Evolutionary conservation across 495 filamentous ascomycete species (phyloP).

Genomic region (Podospora sp.): DNA sequence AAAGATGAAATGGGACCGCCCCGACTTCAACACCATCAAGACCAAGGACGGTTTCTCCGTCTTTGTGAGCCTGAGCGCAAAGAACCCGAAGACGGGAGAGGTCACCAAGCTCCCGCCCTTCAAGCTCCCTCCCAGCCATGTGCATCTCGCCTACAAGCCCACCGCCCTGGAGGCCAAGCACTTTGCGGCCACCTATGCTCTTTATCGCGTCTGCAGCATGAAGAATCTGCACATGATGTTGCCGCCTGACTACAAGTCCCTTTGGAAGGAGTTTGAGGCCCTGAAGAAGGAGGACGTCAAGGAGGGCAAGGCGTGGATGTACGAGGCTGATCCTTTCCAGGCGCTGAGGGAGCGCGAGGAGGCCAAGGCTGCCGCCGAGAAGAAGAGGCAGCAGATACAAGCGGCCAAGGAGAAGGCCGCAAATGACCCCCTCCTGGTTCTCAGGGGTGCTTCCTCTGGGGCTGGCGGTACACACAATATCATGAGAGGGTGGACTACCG

Average conservation of each 20-base stretch:
- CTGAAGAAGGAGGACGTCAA: constrained; percentile 76
- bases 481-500: constrained; percentile 77
- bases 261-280: constrained; percentile 87
- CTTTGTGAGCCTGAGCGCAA: constrained; percentile 73
- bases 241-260: constrained; percentile 80
- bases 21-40: constrained; percentile 73
- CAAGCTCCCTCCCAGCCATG: constrained; percentile 72
- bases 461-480: constrained; percentile 30
- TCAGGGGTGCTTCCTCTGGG: constrained; percentile 39
- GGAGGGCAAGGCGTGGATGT: constrained; percentile 84
- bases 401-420: constrained; percentile 64
- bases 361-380: constrained; percentile 68
- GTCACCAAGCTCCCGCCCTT: constrained; percentile 73
- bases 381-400: constrained; percentile 66
- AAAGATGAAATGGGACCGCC: constrained; percentile 92
- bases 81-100: constrained; percentile 83
- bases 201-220: constrained; percentile 92
- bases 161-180: constrained; percentile 88
- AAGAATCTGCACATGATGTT: constrained; percentile 91
- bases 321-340: constrained; percentile 91
- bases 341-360: constrained; percentile 77
- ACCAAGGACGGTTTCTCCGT: constrained; percentile 69
- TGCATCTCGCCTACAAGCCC: constrained; percentile 66
- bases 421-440: constrained; percentile 50
- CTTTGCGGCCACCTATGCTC: constrained; percentile 85